phyloP scores from a whole-genome alignment of 1,284 basidiomycete species.

The Hemileccinum hortonii region DNA sequence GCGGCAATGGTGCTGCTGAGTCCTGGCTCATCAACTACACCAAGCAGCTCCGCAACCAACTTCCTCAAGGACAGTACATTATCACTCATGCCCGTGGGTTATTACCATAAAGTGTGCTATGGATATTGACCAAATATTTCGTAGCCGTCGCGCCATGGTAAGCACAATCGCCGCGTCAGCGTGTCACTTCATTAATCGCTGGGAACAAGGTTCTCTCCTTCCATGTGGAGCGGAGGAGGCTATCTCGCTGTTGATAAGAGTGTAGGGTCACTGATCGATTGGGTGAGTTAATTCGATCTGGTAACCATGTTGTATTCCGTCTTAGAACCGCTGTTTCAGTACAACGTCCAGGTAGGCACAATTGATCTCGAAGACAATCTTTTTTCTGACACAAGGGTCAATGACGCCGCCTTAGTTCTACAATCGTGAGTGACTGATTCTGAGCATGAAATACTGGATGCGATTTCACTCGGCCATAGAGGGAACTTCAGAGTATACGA shows the following conservation, averaged over 20 bases:
- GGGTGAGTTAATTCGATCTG: slow-evolving; percentile 32
- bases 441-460: neutral
- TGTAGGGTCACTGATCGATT: slow-evolving; percentile 60
- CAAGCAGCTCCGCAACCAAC: slow-evolving; percentile 33
- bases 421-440: slow-evolving; percentile 47
- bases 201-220: slow-evolving; percentile 26
- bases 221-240: slow-evolving; percentile 42
- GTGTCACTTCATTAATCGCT: neutral
- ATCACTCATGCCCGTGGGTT: slow-evolving; percentile 41
- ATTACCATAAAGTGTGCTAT: neutral
- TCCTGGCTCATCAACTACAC: slow-evolving; percentile 48
- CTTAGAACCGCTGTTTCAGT: slow-evolving; percentile 24
- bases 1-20: slow-evolving; percentile 39
- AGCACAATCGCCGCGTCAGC: neutral
- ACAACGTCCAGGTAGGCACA: slow-evolving; percentile 44
- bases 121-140: slow-evolving; percentile 4
- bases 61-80: slow-evolving; percentile 40
- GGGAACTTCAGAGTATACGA: slow-evolving; percentile 47
- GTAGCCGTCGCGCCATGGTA: slow-evolving; percentile 32
- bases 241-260: slow-evolving; percentile 50
- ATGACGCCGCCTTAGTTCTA: slow-evolving; percentile 49
- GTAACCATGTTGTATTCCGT: neutral
- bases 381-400: slow-evolving; percentile 3
- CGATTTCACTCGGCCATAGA: slow-evolving; percentile 30
- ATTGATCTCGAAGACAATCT: neutral